Percentiles rank a stretch among this genome's conserved stretches.
Evolutionary conservation across 2,329 filamentous ascomycete genomes (phyloP).

Genomic region (Paramyrothecium roridum): DNA sequence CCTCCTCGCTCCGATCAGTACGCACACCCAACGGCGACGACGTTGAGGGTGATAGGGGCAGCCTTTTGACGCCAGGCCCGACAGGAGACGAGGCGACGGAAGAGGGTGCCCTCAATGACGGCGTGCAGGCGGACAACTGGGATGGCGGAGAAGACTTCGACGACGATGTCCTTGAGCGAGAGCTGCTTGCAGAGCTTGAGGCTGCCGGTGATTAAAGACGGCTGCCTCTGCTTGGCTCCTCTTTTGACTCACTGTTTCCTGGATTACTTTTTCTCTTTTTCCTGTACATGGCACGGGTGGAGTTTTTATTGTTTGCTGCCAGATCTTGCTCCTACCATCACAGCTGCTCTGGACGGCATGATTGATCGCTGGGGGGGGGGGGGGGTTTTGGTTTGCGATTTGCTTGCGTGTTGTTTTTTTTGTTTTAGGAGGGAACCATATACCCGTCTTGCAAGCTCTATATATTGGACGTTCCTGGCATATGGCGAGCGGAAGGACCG

Average conservation of each 20-base stretch:
- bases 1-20: slow-evolving; percentile 44
- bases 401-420: too few species aligned
- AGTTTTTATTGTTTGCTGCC: background rate
- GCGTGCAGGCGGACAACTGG: slow-evolving; percentile 14
- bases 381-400: too few species aligned
- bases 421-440: too few species aligned
- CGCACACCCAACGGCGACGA: slow-evolving; percentile 35
- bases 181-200: slow-evolving; percentile 60
- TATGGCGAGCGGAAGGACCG: too few species aligned
- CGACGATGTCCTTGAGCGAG: slow-evolving; percentile 59
- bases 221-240: slow-evolving; percentile 1
- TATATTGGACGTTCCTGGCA: too few species aligned
- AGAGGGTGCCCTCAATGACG: slow-evolving; percentile 18
- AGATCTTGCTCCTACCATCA: background rate
- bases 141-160: slow-evolving; percentile 39
- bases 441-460: too few species aligned
- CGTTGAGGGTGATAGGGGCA: slow-evolving; percentile 27
- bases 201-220: slow-evolving; percentile 21
- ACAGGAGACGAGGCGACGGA: slow-evolving; percentile 28
- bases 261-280: background rate
- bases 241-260: background rate
- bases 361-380: too few species aligned
- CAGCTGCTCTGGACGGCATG: too few species aligned
- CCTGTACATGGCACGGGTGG: background rate
- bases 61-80: slow-evolving; percentile 37